Conservation (phyloP, 352 stramenopile species). For the Phytophthora macrochlamydospora region DNA sequence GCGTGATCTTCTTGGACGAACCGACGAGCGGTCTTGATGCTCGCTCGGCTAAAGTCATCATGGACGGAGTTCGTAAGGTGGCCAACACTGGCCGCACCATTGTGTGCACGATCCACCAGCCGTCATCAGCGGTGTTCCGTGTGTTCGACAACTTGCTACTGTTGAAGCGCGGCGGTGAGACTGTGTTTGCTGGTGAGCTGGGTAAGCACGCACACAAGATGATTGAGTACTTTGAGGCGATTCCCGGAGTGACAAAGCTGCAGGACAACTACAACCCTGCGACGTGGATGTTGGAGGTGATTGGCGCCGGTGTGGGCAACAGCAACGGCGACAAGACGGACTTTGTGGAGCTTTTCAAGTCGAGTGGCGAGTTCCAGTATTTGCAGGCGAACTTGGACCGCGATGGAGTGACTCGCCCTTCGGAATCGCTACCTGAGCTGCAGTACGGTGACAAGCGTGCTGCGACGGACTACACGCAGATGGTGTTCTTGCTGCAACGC, state of each 20-base stretch:
- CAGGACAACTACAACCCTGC: not conserved
- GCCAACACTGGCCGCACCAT: not conserved
- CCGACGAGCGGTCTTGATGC: conserved; percentile 12
- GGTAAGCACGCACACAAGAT: not conserved
- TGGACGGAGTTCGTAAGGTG: not conserved
- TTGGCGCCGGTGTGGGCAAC: not conserved
- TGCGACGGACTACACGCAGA: not conserved
- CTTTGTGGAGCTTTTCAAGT: not conserved
- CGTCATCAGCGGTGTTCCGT: not conserved
- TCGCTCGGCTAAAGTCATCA: not conserved
- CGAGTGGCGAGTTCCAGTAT: too few relatives aligned
- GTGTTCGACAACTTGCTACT: not conserved
- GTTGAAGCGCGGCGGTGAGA: conserved; percentile 1
- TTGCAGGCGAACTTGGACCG: not conserved
- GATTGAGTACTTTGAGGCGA: conserved; percentile 2
- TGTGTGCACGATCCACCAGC: conserved; percentile 1
- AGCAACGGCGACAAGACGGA: not conserved
- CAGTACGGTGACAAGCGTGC: not conserved
- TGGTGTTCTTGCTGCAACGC: conserved; percentile 7
- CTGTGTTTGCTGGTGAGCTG: not conserved
- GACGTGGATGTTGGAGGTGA: not conserved
- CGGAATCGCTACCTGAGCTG: not conserved
- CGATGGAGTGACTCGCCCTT: not conserved
- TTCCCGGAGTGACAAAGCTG: not conserved
- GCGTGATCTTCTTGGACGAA: conserved; percentile 21